These are phyloP conservation scores for Pseudozyma thailandica DNA, from an alignment of 1,284 basidiomycete genomes.

Conservation along the genomic window DNA sequence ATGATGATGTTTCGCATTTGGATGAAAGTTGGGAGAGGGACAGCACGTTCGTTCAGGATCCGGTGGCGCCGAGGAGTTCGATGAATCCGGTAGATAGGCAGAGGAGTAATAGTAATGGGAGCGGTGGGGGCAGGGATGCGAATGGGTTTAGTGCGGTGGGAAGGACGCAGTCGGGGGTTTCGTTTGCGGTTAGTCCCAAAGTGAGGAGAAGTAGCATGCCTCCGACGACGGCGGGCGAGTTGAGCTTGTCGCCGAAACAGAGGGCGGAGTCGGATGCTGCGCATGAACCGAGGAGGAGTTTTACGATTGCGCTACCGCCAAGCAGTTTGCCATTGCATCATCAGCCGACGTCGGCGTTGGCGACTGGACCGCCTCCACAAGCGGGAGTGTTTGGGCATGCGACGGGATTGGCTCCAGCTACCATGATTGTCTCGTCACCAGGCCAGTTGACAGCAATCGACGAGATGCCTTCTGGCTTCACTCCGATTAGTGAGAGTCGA, in stretches of 20 bases:
- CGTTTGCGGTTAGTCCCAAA: slow-evolving; percentile 27
- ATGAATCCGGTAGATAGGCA: slow-evolving; percentile 15
- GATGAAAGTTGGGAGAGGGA: slow-evolving; percentile 41
- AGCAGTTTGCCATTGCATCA: slow-evolving; percentile 31
- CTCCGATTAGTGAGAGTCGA: slow-evolving; percentile 25
- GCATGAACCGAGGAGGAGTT: slow-evolving; percentile 27
- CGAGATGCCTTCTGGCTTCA: slow-evolving; percentile 26
- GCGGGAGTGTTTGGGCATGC: too few relatives aligned
- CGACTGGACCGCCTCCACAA: background rate
- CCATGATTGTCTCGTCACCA: slow-evolving; percentile 18
- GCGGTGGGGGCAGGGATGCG: slow-evolving; percentile 1
- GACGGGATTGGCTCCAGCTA: background rate
- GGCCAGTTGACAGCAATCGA: slow-evolving; percentile 43
- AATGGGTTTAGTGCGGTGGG: slow-evolving; percentile 13
- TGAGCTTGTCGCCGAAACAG: slow-evolving; percentile 21
- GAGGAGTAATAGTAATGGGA: slow-evolving; percentile 19
- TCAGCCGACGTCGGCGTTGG: background rate
- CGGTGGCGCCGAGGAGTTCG: slow-evolving; percentile 7
- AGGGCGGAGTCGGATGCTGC: slow-evolving; percentile 8
- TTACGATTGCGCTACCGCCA: slow-evolving; percentile 29
- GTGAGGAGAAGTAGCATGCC: slow-evolving; percentile 31
- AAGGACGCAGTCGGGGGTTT: slow-evolving; percentile 29
- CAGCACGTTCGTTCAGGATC: slow-evolving; percentile 24
- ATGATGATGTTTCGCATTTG: slow-evolving; percentile 44
- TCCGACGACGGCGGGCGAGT: slow-evolving; percentile 6